Evolutionary conservation across 1,284 basidiomycete genomes (phyloP).

Genomic region (Fomitopsis betulina): DNA sequence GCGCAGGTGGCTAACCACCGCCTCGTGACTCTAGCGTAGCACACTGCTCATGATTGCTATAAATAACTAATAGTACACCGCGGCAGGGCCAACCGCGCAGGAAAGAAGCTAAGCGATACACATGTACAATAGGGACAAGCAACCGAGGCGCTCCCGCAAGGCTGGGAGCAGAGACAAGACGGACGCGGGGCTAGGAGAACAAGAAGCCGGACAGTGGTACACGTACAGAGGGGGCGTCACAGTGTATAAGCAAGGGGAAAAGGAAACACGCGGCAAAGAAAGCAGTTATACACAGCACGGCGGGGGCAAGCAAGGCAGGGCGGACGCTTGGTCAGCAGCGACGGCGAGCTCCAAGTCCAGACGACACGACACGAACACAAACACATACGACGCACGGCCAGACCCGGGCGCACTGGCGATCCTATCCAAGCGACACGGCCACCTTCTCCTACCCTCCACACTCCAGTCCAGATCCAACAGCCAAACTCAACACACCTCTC

Average conservation of each 20-base stretch:
- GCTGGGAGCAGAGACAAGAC: not conserved
- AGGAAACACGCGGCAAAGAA: not conserved
- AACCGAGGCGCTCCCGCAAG: not conserved
- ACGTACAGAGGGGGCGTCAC: not conserved
- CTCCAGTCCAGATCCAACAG: not conserved
- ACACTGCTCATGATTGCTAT: not conserved
- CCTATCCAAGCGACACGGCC: not conserved
- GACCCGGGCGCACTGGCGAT: not conserved
- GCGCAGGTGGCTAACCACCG: too few relatives aligned
- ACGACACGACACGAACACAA: not conserved
- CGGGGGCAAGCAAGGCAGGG: too few relatives aligned
- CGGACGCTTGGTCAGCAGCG: not conserved
- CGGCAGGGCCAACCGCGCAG: not conserved
- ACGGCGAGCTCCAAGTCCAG: not conserved
- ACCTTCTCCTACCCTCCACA: not conserved
- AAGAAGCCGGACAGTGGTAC: not conserved
- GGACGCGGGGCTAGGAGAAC: not conserved
- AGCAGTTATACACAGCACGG: not conserved
- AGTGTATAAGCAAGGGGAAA: not conserved
- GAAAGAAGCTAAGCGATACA: conserved; percentile 4
- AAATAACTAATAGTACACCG: not conserved
- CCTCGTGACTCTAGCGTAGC: too few relatives aligned
- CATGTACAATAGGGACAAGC: conserved; percentile 1
- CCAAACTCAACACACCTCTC: not conserved
- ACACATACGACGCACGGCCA: conserved; percentile 1